Base-by-base conservation (phyloP, 768 basidiomycete genomes). In the Suillus brevipes region DNA sequence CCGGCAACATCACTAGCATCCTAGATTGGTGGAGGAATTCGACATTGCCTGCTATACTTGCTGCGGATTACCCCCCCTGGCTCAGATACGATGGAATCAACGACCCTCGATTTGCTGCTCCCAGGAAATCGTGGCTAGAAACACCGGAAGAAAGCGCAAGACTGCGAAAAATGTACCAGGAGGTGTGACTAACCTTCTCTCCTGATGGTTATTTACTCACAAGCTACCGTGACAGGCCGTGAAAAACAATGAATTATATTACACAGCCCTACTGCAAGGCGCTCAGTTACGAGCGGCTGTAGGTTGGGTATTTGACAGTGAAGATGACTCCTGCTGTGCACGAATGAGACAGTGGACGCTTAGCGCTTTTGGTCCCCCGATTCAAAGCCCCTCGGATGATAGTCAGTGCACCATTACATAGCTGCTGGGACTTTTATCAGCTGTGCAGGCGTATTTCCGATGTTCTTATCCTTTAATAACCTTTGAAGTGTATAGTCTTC, bases 1-100 rank as follows among this genome's bases (percentile, higher is more conserved):
- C 31, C 2, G 31, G 31, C 5, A 28, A 53, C 5, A 50, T 75
- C 31, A 64, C 68, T 25, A 69, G 64, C 13, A 40, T 73, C 38
- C 52, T 72, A 9, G 73, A 71, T 47, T 75, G 73, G 74, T 71
- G 68, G 60, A 53, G 20, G 56, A 71, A 74, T 53, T 55, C 63
- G 8, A 55, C 70, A 7, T 38, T 61, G 3, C 73, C 74, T 25
- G 69, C 68, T 13, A 67, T 68, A 2, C 62, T 74, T 6, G 74
- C 68, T 7, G 74, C 68, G 28, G 43, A 66, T n/a, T 68, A 72
- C 58, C 74, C 74, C 6, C 20, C 40, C 2, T 75, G 72, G 69
- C 63, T 75, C 3, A 65, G 67, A 18, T 73, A 71, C 31, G 69
- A 69, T 34, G 73, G 69, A n/a, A 45, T 59, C 2, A 47, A 61